Base-by-base conservation (phyloP, 495 filamentous ascomycete genomes). In the Tetracladium setigerum region DNA sequence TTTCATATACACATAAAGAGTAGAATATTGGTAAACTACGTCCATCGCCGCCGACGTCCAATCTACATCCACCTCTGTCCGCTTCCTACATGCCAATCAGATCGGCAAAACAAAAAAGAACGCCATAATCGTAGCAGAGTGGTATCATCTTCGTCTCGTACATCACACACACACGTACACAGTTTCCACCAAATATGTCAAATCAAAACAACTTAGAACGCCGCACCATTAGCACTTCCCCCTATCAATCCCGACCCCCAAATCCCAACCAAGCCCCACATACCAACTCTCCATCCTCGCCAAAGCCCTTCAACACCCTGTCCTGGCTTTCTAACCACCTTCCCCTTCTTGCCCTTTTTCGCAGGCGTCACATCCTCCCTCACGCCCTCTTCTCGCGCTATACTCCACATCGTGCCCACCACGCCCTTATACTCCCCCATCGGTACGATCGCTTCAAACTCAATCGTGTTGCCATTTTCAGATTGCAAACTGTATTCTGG, bases 231-330 rank as follows among this genome's bases (percentile, higher is more conserved):
- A 5, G 65, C 64, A 15, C 67, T 61, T 30, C 69, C 69, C 12
- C 83, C 82, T 30, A 87, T 49, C 8, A 82, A 67, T 41, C 68
- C 75, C 47, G 83, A 74, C 17, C 84, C 82, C 88, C 90, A 91
- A 17, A 95, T 78, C 15, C 91, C 91, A 13, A 91, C 82, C 46
- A 96, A 68, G 0, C 90, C 91, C 92, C 92, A 97, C 77, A 94
- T 87, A 9, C 89, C 89, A 14, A 96, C 83, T 58, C 87, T 82
- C 92, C 92, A 98, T 12, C 92, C 92, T 38, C 92, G 75, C 74
- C 87, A 95, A 12, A 98, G 69, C 0, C 94, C 92, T 24, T 84
- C 74, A 19, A 88, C 55, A 6, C 92, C 92, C 56, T 95, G 89
- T 12, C 89, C 89, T 7, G 22, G 3, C 49, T 80, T 78, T 19